Base-by-base conservation (phyloP, 1,139 yeast species). In the Magnusiomyces tetraspermus region DNA sequence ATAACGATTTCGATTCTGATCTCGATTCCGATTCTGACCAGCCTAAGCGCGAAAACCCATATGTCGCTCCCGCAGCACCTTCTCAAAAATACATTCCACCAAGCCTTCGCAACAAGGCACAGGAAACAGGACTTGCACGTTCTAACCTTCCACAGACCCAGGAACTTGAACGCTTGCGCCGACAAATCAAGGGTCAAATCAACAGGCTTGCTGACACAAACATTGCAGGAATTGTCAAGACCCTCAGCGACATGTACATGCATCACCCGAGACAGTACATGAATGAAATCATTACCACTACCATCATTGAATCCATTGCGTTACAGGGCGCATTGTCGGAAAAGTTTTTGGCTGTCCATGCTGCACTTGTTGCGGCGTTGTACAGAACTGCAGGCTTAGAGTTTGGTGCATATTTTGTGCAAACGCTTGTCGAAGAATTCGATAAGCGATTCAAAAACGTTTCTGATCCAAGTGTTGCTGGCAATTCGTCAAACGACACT, bases 181-280 rank as follows among this genome's bases (percentile, higher is more conserved):
- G 80, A 59, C 71, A 80, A 1, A 76, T 88, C 48, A 89, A 87
- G 61, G 90, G 96, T 58, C 80, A 88, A 0, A 73, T 92, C 60
- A 94, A 94, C 66, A 84, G 83, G 66, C 74, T 94, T 38, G 84
- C 97, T 0, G 97, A 92, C 60, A 80, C 95, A 1, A 94, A 90
- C 59, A 74, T 90, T 38, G 72, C 78, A 13, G 71, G 83, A 1
- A 87, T 89, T 53, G 80, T 86, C 21, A 76, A 78, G 54, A 87
- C 87, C 33, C 71, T 92, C 49, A 82, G 82, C 59, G 73, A 71
- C 0, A 69, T 87, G 3, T 94, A 79, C 62, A 70, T 76, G 56
- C 73, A 74, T 6, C 74, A 87, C 60, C 84, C 98, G 1, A 78
- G 97, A 59, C 89, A 88, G 53, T 67, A 77, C 30, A 92, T 89